Conservation (phyloP, 768 basidiomycete species). For the Hericium alpestre region DNA sequence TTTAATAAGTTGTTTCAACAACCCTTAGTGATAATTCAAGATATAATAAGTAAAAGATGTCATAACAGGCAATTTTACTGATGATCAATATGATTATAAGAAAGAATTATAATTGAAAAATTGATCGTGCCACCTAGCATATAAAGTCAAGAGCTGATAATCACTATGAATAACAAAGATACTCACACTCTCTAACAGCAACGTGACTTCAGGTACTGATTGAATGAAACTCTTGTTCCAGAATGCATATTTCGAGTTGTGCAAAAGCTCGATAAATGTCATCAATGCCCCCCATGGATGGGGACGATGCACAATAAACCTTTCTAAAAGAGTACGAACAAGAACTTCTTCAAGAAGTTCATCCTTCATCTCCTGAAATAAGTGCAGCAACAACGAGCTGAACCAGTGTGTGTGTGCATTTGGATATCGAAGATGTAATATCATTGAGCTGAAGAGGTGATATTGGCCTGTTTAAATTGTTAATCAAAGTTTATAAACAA, state of each 20-base stretch:
- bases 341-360: conserved; percentile 73
- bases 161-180: conserved; percentile 1
- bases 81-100: too few relatives aligned
- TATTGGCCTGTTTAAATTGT: conserved; percentile 65
- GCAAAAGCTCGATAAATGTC: conserved; percentile 87
- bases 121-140: conserved; percentile 59
- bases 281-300: conserved; percentile 94
- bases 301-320: conserved; percentile 88
- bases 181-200: conserved; percentile 76
- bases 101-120: conserved; percentile 52
- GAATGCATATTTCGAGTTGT: conserved; percentile 84
- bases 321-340: conserved; percentile 85
- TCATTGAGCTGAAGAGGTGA: conserved; percentile 85
- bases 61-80: too few relatives aligned
- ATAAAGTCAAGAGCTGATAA: conserved; percentile 7
- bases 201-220: conserved; percentile 75
- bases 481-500: not conserved
- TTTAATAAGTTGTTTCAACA: too few relatives aligned
- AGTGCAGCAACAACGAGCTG: conserved; percentile 77
- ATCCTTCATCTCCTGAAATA: conserved; percentile 72
- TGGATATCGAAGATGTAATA: conserved; percentile 92
- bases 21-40: too few relatives aligned
- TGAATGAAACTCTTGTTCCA: conserved; percentile 83
- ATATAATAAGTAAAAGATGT: too few relatives aligned
- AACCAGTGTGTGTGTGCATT: conserved; percentile 99